phyloP scores from a whole-genome alignment of 163 green algal genomes.

The Chloroidium sp. region DNA sequence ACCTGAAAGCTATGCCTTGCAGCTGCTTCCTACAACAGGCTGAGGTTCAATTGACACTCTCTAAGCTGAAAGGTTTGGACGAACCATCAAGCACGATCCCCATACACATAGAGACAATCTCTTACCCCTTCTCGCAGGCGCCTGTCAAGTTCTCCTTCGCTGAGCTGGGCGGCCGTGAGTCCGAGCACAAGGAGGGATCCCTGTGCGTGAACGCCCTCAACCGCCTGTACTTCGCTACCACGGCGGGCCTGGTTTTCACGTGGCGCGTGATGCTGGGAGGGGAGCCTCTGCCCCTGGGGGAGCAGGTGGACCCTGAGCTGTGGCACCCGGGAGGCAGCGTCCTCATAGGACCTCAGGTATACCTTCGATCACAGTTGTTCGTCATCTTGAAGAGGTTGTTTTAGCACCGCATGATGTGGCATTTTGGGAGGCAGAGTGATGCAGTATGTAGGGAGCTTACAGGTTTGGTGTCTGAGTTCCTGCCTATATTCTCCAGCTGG shows the following conservation, averaged over 20 bases:
- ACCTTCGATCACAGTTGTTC: not conserved
- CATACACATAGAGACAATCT: no score
- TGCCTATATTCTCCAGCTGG: no score
- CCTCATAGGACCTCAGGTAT: constrained; percentile 13
- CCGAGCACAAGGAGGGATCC: not conserved
- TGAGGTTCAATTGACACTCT: no score
- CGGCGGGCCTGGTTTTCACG: constrained; percentile 36
- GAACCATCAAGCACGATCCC: no score
- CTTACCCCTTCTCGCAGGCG: constrained; percentile 27
- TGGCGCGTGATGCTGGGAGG: constrained; percentile 56
- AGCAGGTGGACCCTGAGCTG: not conserved
- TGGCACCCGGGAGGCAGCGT: constrained; percentile 13
- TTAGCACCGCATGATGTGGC: no score
- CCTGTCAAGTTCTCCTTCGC: constrained; percentile 47
- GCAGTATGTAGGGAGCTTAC: no score
- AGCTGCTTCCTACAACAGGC: no score
- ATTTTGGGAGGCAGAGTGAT: no score
- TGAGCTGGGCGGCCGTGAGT: constrained; percentile 7
- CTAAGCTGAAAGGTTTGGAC: no score
- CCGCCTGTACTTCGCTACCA: constrained; percentile 47
- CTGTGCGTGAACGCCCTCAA: constrained; percentile 22
- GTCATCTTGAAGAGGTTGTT: no score
- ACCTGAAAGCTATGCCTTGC: no score
- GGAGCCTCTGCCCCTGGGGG: constrained; percentile 12
- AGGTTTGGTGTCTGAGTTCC: no score